phyloP scores from a whole-genome alignment of 345 rosid species.

The Murraya paniculata region DNA sequence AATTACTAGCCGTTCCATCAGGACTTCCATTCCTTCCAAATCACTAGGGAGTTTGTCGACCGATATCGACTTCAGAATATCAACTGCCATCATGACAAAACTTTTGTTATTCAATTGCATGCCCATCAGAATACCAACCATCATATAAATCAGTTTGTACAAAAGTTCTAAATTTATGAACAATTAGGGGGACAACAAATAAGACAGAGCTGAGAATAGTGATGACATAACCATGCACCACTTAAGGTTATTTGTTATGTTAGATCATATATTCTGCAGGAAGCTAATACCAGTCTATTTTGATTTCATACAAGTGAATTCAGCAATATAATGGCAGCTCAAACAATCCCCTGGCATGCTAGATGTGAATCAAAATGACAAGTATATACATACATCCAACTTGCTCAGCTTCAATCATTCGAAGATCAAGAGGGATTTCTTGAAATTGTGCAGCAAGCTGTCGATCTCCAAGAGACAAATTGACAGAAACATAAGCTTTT shows the following conservation, averaged over 20 bases:
- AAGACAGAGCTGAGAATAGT: not conserved
- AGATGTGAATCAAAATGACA: not conserved
- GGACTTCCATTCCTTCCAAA: slow-evolving; percentile 96
- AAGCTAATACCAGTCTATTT: not conserved
- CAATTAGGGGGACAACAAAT: not conserved
- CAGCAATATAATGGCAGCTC: not conserved
- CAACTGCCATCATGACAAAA: slow-evolving; percentile 37
- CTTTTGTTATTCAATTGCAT: slow-evolving; percentile 2
- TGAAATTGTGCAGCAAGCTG: slow-evolving; percentile 93
- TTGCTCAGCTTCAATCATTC: slow-evolving; percentile 92
- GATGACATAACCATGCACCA: not conserved
- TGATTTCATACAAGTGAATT: too few relatives aligned
- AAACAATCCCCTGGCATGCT: not conserved
- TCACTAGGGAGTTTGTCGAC: slow-evolving; percentile 89
- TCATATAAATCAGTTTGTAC: not conserved
- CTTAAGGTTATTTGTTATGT: not conserved
- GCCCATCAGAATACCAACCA: not conserved
- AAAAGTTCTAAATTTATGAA: not conserved
- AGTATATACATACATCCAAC: slow-evolving; percentile 73
- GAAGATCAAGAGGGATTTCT: slow-evolving; percentile 94
- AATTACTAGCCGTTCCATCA: slow-evolving; percentile 69
- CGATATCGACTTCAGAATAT: slow-evolving; percentile 59
- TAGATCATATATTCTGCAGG: not conserved
- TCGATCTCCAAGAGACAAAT: slow-evolving; percentile 77
- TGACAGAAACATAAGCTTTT: slow-evolving; percentile 76